Evolutionary conservation across 352 stramenopile species (phyloP), one percentile per base, ranked within the genome.

Genomic region (Pythium sukuiense): DNA sequence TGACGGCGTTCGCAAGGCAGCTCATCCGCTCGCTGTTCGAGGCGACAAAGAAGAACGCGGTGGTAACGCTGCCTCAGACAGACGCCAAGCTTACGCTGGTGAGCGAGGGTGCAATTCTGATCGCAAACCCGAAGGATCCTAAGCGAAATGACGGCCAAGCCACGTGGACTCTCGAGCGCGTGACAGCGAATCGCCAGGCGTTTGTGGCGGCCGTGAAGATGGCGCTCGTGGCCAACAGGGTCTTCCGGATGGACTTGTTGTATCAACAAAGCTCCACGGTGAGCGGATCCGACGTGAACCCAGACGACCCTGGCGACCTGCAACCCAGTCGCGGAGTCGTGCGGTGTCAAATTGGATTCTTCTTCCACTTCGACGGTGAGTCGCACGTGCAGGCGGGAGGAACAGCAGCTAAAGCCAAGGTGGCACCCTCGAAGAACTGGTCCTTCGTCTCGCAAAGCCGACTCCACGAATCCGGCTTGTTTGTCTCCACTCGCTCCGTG

Each of bases 1-100:
- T 88, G 76, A 59, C 56, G 30, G 72, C 82, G 16, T 88, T 87
- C 55, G 80, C 76, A 9, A 70, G 78, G 11, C 80, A 84, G 30
- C 62, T 85, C 39, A 53, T 81, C 43, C 81, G 79, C 30, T 59
- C 61, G 59, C 61, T 88, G 43, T 68, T 82, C 18, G 74, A 86
- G 16, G 32, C 67, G 18, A 64, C 59, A 3, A 68, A 68, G 24
- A 68, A 68, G 33, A 43, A 56, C n/a, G 43, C n/a, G 7, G n/a
- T 46, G 3, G 13, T 61, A 3, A 5, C 39, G 7, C 18, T 61
- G 2, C 20, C 55, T 1, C 27, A 18, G 8, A 16, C 30, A 32
- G 69, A 41, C 20, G n/a, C 56, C 24, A 66, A 60, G 57, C 43
- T 62, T 20, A 48, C 27, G 20, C 0, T 79, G 57, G 29, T 54